Conservation (phyloP, 2,329 filamentous ascomycete genomes). For the Fusarium musae region DNA sequence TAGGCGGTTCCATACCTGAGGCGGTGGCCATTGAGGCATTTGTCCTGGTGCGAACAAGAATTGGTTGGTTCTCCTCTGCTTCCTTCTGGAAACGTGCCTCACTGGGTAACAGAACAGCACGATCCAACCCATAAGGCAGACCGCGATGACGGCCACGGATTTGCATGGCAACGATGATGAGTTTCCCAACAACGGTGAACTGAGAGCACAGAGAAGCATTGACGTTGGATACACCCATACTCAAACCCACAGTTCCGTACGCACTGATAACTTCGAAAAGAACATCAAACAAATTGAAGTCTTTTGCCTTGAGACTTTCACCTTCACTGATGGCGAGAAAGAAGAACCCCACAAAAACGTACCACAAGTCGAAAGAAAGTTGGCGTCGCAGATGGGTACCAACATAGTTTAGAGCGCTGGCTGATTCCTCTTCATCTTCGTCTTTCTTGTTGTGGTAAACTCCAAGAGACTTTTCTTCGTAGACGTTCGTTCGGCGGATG, state of each 20-base stretch:
- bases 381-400: constrained; percentile 91
- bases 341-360: constrained; percentile 92
- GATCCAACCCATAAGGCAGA: constrained; percentile 72
- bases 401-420: constrained; percentile 81
- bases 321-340: constrained; percentile 92
- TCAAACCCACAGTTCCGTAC: constrained; percentile 94
- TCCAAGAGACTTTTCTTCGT: constrained; percentile 89
- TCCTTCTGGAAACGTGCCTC: constrained; percentile 66
- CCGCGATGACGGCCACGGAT: constrained; percentile 76
- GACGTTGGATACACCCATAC: constrained; percentile 79
- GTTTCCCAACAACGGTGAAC: constrained; percentile 79
- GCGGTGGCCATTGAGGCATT: constrained; percentile 47
- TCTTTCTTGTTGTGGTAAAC: constrained; percentile 69
- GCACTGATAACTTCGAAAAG: constrained; percentile 91
- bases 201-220: constrained; percentile 86
- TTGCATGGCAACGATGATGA: constrained; percentile 76
- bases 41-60: constrained; percentile 52
- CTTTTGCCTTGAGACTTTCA: constrained; percentile 67
- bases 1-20: constrained; percentile 43
- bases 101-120: constrained; percentile 69
- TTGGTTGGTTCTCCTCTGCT: constrained; percentile 58
- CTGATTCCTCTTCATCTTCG: constrained; percentile 56
- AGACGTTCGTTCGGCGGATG: constrained; percentile 93
- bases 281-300: constrained; percentile 75
- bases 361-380: constrained; percentile 98